Conservation (phyloP, 306 rosid species). For the Cicer cuneatum region DNA sequence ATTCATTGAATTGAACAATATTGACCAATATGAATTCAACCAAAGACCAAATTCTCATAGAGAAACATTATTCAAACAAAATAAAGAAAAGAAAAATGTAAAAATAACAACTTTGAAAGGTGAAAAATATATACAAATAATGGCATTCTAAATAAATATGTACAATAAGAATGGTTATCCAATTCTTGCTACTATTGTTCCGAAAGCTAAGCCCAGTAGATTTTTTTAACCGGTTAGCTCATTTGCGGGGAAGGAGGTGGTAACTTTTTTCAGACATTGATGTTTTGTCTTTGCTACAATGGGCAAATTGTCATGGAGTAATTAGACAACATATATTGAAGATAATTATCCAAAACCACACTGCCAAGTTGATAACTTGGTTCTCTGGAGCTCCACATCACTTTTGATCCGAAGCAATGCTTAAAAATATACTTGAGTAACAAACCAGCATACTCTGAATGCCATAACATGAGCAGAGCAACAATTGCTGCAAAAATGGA, state of each 20-base stretch:
- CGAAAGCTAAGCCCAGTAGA: not conserved
- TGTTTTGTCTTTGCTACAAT: conserved; percentile 34
- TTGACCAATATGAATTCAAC: not conserved
- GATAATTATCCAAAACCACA: conserved; percentile 41
- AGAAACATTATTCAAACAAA: conserved; percentile 13
- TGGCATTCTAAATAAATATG: conserved; percentile 39
- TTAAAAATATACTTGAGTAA: conserved; percentile 34
- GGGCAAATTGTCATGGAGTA: conserved; percentile 35
- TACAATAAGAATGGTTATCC: conserved; percentile 40
- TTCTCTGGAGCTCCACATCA: conserved; percentile 39
- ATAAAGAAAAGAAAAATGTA: not conserved
- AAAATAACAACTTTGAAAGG: not conserved
- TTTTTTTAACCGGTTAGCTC: conserved; percentile 17
- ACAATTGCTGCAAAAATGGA: conserved; percentile 38
- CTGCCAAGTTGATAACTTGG: conserved; percentile 32
- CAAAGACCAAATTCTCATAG: conserved; percentile 10
- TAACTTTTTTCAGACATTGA: conserved; percentile 37
- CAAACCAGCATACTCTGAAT: conserved; percentile 33
- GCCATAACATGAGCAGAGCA: conserved; percentile 28
- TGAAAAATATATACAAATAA: conserved; percentile 27
- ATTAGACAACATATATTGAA: conserved; percentile 18
- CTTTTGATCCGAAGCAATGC: conserved; percentile 26
- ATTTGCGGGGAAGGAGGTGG: conserved; percentile 1
- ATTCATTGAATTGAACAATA: not conserved
- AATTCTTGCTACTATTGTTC: conserved; percentile 29